phyloP scores from a whole-genome alignment of 2,329 filamentous ascomycete genomes.

The Calonectria fujianensis region DNA sequence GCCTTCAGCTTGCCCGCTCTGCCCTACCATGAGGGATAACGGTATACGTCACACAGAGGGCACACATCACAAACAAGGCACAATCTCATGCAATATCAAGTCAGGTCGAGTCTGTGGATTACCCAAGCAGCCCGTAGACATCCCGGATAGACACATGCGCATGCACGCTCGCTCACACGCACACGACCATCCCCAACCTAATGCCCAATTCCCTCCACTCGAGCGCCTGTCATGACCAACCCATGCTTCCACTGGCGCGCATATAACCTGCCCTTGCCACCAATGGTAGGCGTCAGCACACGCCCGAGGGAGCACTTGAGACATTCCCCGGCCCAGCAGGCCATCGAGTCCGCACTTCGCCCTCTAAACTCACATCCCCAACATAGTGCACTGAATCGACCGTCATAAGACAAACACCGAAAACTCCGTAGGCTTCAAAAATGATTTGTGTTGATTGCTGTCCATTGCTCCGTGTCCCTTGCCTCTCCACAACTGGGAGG shows the following conservation, averaged over 20 bases:
- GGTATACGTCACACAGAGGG: background rate
- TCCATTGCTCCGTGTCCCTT: slow-evolving; percentile 45
- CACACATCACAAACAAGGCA: slow-evolving; percentile 15
- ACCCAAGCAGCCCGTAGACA: background rate
- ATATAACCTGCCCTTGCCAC: slow-evolving; percentile 22
- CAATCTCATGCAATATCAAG: slow-evolving; percentile 22
- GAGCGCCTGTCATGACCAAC: slow-evolving; percentile 13
- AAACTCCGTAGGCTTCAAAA: slow-evolving; percentile 36
- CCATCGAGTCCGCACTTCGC: slow-evolving; percentile 25
- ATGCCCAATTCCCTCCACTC: slow-evolving; percentile 17
- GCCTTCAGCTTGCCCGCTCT: slow-evolving; percentile 14
- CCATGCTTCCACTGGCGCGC: slow-evolving; percentile 17
- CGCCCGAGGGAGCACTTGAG: slow-evolving; percentile 33
- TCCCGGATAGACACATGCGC: background rate
- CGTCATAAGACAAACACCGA: slow-evolving; percentile 40
- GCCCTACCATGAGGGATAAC: slow-evolving; percentile 32
- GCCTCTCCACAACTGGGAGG: slow-evolving; percentile 45
- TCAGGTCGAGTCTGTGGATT: slow-evolving; percentile 4
- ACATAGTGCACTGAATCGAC: slow-evolving; percentile 43
- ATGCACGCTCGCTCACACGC: background rate
- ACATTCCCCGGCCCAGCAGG: slow-evolving; percentile 31
- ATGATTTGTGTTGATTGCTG: slow-evolving; percentile 48
- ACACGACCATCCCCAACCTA: background rate
- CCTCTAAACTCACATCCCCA: slow-evolving; percentile 37
- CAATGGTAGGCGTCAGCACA: slow-evolving; percentile 23